These are phyloP conservation scores for Phyllosticta citrichinensis DNA, from an alignment of 2,329 filamentous ascomycete species.

Conservation along the genomic window DNA sequence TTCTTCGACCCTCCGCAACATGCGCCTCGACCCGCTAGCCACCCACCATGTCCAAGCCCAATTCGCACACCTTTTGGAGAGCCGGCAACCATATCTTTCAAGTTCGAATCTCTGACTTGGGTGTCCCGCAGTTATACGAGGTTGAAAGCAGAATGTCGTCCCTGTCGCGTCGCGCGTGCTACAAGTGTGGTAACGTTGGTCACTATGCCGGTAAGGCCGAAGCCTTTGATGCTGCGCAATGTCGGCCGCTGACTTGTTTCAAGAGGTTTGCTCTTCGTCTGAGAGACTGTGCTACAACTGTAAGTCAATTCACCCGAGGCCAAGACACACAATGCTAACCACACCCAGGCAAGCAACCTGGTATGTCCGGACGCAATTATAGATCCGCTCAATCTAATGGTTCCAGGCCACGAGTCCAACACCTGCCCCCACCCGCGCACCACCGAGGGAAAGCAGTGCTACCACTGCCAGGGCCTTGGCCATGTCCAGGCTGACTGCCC, in stretches of 20 bases:
- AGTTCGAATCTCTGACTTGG: slow-evolving; percentile 13
- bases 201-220: slow-evolving; percentile 40
- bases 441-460: slow-evolving; percentile 98
- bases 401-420: slow-evolving; percentile 84
- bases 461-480: slow-evolving; percentile 96
- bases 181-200: slow-evolving; percentile 44
- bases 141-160: slow-evolving; percentile 36
- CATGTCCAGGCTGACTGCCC: slow-evolving; percentile 99
- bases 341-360: slow-evolving; percentile 65
- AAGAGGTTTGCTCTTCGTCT: slow-evolving; percentile 91
- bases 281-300: slow-evolving; percentile 99
- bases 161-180: slow-evolving; percentile 44
- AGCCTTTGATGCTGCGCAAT: slow-evolving; percentile 2
- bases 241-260: neutral
- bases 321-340: slow-evolving; percentile 3
- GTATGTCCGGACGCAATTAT: slow-evolving; percentile 29
- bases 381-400: neutral
- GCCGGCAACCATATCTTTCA: slow-evolving; percentile 17
- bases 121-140: slow-evolving; percentile 17
- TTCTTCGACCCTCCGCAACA: neutral
- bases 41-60: neutral
- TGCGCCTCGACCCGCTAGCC: slow-evolving; percentile 13
- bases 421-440: slow-evolving; percentile 93
- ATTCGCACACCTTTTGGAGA: neutral
- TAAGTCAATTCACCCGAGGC: slow-evolving; percentile 37